Conservation (phyloP, 805 yeast genomes). For the Metschnikowia gelsemii region DNA sequence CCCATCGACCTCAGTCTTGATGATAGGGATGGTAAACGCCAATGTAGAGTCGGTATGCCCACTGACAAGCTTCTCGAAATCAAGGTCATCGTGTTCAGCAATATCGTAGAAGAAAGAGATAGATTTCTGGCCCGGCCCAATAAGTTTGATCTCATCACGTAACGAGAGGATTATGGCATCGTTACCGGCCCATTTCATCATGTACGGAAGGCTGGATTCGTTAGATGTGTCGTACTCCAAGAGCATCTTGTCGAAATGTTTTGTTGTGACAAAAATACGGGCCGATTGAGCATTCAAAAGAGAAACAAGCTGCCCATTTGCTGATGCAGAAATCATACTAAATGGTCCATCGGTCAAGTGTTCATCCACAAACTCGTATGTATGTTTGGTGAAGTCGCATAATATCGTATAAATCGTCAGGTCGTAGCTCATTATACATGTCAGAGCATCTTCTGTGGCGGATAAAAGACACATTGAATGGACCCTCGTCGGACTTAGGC, state of each 20-base stretch:
- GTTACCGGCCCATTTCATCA: constrained; percentile 79
- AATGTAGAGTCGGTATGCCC: constrained; percentile 18
- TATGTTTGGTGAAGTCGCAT: constrained; percentile 24
- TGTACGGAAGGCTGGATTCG: constrained; percentile 40
- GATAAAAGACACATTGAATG: constrained; percentile 23
- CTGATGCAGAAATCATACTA: constrained; percentile 43
- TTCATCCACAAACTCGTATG: constrained; percentile 36
- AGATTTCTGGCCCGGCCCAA: constrained; percentile 67
- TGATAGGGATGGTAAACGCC: constrained; percentile 36
- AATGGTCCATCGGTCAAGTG: constrained; percentile 52
- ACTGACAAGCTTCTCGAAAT: constrained; percentile 25
- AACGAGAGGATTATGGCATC: constrained; percentile 72
- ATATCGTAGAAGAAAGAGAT: constrained; percentile 52
- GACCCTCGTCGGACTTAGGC: constrained; percentile 22
- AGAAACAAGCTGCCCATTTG: constrained; percentile 57
- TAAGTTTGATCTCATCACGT: constrained; percentile 61
- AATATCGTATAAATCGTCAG: constrained; percentile 28
- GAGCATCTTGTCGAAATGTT: constrained; percentile 44
- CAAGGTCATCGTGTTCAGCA: constrained; percentile 29
- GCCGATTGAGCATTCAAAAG: constrained; percentile 38
- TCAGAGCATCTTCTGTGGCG: constrained; percentile 17
- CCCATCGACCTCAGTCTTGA: constrained; percentile 66
- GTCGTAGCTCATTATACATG: constrained; percentile 28
- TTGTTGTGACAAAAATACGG: constrained; percentile 50
- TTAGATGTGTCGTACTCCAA: constrained; percentile 45